phyloP scores from a whole-genome alignment of 2,329 filamentous ascomycete species.

The Penicillium polonicum region DNA sequence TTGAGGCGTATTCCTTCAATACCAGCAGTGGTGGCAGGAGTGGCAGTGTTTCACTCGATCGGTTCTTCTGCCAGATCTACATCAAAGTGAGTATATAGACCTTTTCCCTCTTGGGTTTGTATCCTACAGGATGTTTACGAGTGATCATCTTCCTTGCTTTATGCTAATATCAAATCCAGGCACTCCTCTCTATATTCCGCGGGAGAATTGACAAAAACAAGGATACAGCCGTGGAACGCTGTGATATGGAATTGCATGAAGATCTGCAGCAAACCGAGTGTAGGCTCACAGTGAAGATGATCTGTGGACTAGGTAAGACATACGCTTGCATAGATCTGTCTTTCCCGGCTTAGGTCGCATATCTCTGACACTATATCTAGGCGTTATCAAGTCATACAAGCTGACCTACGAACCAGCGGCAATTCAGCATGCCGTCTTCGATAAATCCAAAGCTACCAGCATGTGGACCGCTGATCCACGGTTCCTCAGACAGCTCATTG shows the following conservation, averaged over 20 bases:
- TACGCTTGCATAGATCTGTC: neutral
- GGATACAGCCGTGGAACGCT: constrained; percentile 61
- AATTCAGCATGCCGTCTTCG: constrained; percentile 64
- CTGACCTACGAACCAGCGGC: constrained; percentile 63
- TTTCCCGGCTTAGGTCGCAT: neutral
- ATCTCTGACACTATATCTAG: constrained; percentile 31
- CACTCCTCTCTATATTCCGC: constrained; percentile 63
- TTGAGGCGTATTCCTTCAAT: constrained; percentile 58
- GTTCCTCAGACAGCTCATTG: constrained; percentile 60
- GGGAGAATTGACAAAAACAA: constrained; percentile 57
- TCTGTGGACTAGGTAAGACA: constrained; percentile 57
- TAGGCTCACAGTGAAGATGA: constrained; percentile 60
- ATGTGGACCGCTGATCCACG: constrained; percentile 59
- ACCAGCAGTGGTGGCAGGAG: constrained; percentile 23
- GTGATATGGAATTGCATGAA: constrained; percentile 61
- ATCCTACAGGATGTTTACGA: neutral
- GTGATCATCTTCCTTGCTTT: neutral
- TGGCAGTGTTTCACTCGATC: constrained; percentile 40
- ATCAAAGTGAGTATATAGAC: constrained; percentile 49
- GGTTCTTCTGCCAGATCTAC: constrained; percentile 60
- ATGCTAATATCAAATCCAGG: constrained; percentile 33
- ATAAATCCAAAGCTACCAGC: constrained; percentile 55
- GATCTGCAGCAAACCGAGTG: constrained; percentile 57
- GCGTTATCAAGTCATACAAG: constrained; percentile 64
- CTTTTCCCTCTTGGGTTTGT: neutral